Conservation (phyloP, 179 eudicot genomes). For the Heliamphora ciliata region DNA sequence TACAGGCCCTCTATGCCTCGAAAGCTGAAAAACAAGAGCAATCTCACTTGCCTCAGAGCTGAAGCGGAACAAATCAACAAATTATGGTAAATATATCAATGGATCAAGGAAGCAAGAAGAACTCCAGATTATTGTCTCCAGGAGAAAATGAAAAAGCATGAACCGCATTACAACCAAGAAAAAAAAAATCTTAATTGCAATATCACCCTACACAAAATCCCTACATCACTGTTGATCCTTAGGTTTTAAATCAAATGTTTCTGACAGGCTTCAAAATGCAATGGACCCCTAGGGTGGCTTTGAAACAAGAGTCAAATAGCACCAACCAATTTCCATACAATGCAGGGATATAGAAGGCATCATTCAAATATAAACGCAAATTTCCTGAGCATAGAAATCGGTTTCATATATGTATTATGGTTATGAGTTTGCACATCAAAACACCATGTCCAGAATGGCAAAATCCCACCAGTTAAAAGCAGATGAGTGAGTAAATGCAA, state of each 20-base stretch:
- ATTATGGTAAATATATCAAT: not conserved
- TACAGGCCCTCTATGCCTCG: conserved; percentile 86
- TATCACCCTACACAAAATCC: not conserved
- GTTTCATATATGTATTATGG: not conserved
- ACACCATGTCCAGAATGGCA: not conserved
- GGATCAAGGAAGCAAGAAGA: not conserved
- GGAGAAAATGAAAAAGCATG: not conserved
- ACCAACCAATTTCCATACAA: conserved; percentile 6
- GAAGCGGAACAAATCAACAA: conserved; percentile 20
- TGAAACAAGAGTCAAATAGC: not conserved
- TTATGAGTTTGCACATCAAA: not conserved
- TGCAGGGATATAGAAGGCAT: not conserved
- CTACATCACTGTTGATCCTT: not conserved
- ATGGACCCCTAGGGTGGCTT: not conserved
- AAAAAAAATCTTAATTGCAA: not conserved
- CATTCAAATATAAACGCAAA: not conserved
- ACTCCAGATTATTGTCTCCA: not conserved
- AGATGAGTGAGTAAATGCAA: not conserved
- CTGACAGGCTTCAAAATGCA: not conserved
- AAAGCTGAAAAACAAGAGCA: conserved; percentile 55
- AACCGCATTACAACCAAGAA: not conserved
- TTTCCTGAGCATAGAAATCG: not conserved
- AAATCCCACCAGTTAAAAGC: not conserved
- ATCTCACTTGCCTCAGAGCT: conserved; percentile 52
- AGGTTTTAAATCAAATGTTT: not conserved